Evolutionary conservation across 2,329 filamentous ascomycete species (phyloP).

Genomic region (Alternaria sp.): DNA sequence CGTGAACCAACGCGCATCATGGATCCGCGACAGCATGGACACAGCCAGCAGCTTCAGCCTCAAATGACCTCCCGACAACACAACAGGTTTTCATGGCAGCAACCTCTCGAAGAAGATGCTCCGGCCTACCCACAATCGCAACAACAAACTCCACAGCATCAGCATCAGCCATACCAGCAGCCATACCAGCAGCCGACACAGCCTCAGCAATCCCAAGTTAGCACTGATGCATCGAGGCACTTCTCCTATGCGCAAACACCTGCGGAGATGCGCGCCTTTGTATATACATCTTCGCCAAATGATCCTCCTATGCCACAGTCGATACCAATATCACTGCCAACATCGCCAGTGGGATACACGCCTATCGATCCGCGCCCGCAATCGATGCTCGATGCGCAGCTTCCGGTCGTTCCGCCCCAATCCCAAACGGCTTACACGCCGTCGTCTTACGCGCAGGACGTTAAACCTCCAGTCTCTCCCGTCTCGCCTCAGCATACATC

Average conservation of each 20-base stretch:
- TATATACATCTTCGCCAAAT: slow-evolving; percentile 35
- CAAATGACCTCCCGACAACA: slow-evolving; percentile 25
- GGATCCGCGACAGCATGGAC: slow-evolving; percentile 34
- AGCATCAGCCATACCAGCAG: slow-evolving; percentile 1
- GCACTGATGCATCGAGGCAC: slow-evolving; percentile 33
- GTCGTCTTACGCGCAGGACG: slow-evolving; percentile 33
- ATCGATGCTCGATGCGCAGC: slow-evolving; percentile 34
- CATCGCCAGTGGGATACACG: slow-evolving; percentile 34
- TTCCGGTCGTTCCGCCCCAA: slow-evolving; percentile 34
- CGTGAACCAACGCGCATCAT: slow-evolving; percentile 19
- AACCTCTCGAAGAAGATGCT: slow-evolving; percentile 26
- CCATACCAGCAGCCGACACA: slow-evolving; percentile 8
- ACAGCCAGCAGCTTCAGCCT: slow-evolving; percentile 25
- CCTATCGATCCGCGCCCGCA: slow-evolving; percentile 39
- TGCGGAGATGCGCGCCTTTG: slow-evolving; percentile 40
- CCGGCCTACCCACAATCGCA: slow-evolving; percentile 10
- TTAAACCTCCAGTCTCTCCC: slow-evolving; percentile 38
- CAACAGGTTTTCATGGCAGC: slow-evolving; percentile 49
- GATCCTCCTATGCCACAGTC: slow-evolving; percentile 37
- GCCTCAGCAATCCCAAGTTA: slow-evolving; percentile 17
- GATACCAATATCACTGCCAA: slow-evolving; percentile 27
- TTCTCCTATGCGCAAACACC: slow-evolving; percentile 51
- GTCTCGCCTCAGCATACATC: slow-evolving; percentile 32
- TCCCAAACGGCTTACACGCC: slow-evolving; percentile 28
- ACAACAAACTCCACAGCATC: slow-evolving; percentile 1